Evolutionary conservation across 2,329 filamentous ascomycete genomes (phyloP), one percentile per base, ranked within the genome.

Genomic region (Aureobasidium sp.): DNA sequence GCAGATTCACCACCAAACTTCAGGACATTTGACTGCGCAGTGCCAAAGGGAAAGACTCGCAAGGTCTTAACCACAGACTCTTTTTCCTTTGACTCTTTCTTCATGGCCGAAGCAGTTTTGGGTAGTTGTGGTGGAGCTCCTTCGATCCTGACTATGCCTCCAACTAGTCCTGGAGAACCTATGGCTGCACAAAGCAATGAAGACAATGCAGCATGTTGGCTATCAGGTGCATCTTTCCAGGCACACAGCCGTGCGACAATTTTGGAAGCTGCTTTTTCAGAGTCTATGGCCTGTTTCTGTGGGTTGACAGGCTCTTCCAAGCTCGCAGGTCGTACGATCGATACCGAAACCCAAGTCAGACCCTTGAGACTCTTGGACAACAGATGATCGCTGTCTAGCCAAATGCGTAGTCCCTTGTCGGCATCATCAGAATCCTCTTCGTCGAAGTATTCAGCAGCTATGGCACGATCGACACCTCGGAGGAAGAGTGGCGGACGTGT

Each of bases 1-100:
- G 90, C 90, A 0, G 90, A 89, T 68, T 96, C 91, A 15, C 91
- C 90, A 5, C 93, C 93, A 70, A 97, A 96, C 68, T 86, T 91
- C 26, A 97, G 79, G 52, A 78, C 74, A 0, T 81, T 77, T 3
- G 84, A 81, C 20, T 58, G 46, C 8, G 44, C 27, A 17, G 63
- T 50, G 7, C 63, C 46, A 69, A 97, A 97, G 0, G 94, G 94
- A 62, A 88, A 89, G 1, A 99, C 79, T 68, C 89, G 92, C 63
- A 97, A 76, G 5, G 84, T 78, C 74, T 84, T 84, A 5, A 90
- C 78, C n/a, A 76, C 73, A 5, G 71, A 67, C 36, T 79, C 77
- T 64, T 78, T 79, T 57, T 71, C 69, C 12, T 60, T 55, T 13
- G 62, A 44, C 52, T 65, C 76, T 69, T 68, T 65, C 63, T 77